Percentiles rank a stretch among this genome's conserved stretches.
Conservation (phyloP, 768 basidiomycete species). For the Pisolithus sp. region DNA sequence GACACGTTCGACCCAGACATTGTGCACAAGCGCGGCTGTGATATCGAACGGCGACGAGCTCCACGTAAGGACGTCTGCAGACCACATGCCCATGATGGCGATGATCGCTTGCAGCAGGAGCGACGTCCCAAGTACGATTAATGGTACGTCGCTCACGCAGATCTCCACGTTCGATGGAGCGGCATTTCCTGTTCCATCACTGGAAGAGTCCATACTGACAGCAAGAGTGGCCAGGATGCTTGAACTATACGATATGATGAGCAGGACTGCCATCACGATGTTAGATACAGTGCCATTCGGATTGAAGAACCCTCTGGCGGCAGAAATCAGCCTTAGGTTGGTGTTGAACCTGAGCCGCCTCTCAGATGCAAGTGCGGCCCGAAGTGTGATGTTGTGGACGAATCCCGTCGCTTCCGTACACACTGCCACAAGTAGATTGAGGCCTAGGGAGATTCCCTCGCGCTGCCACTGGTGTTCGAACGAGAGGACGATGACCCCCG, state of each 20-base stretch:
- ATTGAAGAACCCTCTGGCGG: constrained; percentile 11
- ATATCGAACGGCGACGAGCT: constrained; percentile 27
- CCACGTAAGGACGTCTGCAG: constrained; percentile 25
- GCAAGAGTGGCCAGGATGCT: constrained; percentile 17
- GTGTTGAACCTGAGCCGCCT: constrained; percentile 21
- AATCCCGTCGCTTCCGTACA: constrained; percentile 27
- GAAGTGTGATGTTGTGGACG: constrained; percentile 22
- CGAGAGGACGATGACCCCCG: constrained; percentile 18
- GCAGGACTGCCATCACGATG: constrained; percentile 19
- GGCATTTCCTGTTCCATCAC: background rate
- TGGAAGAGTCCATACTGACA: constrained; percentile 6
- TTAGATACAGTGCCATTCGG: constrained; percentile 21
- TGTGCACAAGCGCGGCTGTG: constrained; percentile 25
- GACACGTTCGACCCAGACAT: constrained; percentile 15
- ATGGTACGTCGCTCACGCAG: constrained; percentile 20
- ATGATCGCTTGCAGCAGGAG: constrained; percentile 20
- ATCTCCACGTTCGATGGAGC: constrained; percentile 2
- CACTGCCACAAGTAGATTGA: constrained; percentile 21
- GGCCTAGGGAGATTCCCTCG: constrained; percentile 18
- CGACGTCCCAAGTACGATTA: constrained; percentile 21
- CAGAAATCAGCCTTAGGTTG: constrained; percentile 24
- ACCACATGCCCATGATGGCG: constrained; percentile 16
- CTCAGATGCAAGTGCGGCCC: constrained; percentile 22
- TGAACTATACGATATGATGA: constrained; percentile 25
- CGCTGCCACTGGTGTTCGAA: constrained; percentile 8